Evolutionary conservation across 768 basidiomycete species (phyloP), one percentile per base, ranked within the genome.

Genomic region (Mycena galopus): DNA sequence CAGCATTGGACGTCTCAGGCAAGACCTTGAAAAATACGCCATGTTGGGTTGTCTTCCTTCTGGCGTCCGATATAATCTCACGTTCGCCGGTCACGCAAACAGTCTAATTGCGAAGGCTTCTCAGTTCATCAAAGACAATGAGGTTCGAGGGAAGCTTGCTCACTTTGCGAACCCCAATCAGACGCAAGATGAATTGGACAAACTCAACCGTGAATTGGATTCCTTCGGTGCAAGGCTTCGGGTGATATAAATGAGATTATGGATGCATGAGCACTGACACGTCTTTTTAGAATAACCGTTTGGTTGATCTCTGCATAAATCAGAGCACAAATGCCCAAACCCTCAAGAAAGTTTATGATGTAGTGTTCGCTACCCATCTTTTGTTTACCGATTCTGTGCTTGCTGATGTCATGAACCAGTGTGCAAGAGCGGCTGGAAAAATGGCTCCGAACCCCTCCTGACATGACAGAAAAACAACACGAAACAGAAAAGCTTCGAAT

Each of bases 11-110:
- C 58, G 57, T 47, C 57, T 67, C 21, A 60, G 35, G 23, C 29
- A 42, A 50, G 66, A 67, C 29, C 17, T 67, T 9, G 65, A 67
- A 14, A 58, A 16, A 57, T 60, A 60, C 21, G 57, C 58, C 10
- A 5, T 11, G 57, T 67, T 23, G 29, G 11, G 12, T 25, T 47
- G 21, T 47, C 17, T 35, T 12, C 11, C 5, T 9, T 47, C 44
- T n/a, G 19, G 9, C 4, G 2, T 47, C 9, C 44, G 11, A 16
- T n/a, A 16, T n/a, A 58, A 7, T 30, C 65, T 39, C 17, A 67
- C 32, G n/a, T n/a, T n/a, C n/a, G n/a, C 12, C n/a, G 9, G 4
- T n/a, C 0, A 30, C 1, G 9, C 11, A 67, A 10, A 4, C 11
- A 67, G 66, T 7, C 32, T 67, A 21, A 25, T 67, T 21, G 11